Evolutionary conservation across 2,329 filamentous ascomycete species (phyloP), one percentile per base, ranked within the genome.

Genomic region (Alternaria panax): DNA sequence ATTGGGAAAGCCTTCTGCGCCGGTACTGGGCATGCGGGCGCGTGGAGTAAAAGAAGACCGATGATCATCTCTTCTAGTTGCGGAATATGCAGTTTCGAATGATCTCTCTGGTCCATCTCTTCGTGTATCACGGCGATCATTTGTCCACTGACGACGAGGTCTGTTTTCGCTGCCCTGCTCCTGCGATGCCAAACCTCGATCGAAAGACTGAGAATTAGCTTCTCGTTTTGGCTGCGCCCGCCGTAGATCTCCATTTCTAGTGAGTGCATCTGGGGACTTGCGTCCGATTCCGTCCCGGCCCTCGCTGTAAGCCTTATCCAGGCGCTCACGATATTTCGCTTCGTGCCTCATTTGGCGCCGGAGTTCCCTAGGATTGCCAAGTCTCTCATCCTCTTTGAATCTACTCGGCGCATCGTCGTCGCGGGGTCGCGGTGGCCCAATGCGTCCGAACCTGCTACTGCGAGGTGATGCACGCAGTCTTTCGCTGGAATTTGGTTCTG

Each of bases 401-500:
- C 48, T 42, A 25, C 53, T 52, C 12, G 59, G 43, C 5, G 34
- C 43, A 45, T 47, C 50, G 34, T 42, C 40, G 27, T 54, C 45
- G 16, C 50, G 55, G 34, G 59, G 42, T 34, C 50, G 53, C 42
- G 57, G 36, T 8, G 54, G 45, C 14, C 51, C 54, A 18, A 54
- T 36, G 36, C 60, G 60, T 8, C 54, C 54, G 36, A 58, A 64
- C 25, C 51, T 56, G 32, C 54, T 51, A 40, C 51, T 63, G n/a
- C 46, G 51, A 11, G 30, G 50, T 32, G 40, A 12, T 18, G 24
- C 48, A 41, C 25, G 36, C 5, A 12, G 7, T 28, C 42, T 34
- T 22, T 22, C 36, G 4, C 9, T 25, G 7, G 14, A 36, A 12
- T 6, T 24, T 42, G 48, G 28, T 24, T 42, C 20, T 22, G 41